Evolutionary conservation across 176 grass and related monocot species (phyloP).

Genomic region (Carex pumila): DNA sequence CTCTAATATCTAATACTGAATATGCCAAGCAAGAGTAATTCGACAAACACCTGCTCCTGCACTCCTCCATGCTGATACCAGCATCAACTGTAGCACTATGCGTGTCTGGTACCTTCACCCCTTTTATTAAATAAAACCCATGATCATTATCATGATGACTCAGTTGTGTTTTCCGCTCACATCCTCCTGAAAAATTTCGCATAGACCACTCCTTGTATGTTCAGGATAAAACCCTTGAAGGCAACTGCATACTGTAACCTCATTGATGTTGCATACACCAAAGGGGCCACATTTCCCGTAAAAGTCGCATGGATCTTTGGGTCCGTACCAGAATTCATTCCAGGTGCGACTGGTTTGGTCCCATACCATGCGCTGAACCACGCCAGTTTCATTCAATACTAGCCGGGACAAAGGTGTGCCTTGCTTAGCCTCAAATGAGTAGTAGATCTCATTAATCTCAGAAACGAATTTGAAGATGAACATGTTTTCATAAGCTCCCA

Average conservation of each 20-base stretch:
- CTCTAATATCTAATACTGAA: constrained; percentile 20
- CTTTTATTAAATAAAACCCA: constrained; percentile 28
- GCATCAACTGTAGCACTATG: not conserved
- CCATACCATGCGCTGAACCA: constrained; percentile 40
- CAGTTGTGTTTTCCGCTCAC: not conserved
- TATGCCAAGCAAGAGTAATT: constrained; percentile 25
- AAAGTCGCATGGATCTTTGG: constrained; percentile 33
- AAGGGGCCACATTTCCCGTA: constrained; percentile 37
- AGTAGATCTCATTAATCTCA: constrained; percentile 19
- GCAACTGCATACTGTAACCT: constrained; percentile 29
- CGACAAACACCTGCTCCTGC: not conserved
- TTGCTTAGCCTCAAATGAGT: constrained; percentile 17
- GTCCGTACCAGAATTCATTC: constrained; percentile 34
- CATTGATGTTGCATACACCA: constrained; percentile 34
- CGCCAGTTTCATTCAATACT: constrained; percentile 32
- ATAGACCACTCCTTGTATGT: constrained; percentile 28
- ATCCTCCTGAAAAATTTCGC: constrained; percentile 44
- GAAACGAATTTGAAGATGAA: constrained; percentile 11
- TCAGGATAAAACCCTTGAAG: constrained; percentile 13
- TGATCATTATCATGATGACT: not conserved
- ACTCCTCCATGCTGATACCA: not conserved
- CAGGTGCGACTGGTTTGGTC: not conserved
- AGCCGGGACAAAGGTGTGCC: constrained; percentile 25
- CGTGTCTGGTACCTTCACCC: constrained; percentile 45
- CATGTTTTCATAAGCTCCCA: not conserved